Evolutionary conservation across 768 basidiomycete species (phyloP), one percentile per base, ranked within the genome.

Genomic region (Stropharia rugosoannulata): DNA sequence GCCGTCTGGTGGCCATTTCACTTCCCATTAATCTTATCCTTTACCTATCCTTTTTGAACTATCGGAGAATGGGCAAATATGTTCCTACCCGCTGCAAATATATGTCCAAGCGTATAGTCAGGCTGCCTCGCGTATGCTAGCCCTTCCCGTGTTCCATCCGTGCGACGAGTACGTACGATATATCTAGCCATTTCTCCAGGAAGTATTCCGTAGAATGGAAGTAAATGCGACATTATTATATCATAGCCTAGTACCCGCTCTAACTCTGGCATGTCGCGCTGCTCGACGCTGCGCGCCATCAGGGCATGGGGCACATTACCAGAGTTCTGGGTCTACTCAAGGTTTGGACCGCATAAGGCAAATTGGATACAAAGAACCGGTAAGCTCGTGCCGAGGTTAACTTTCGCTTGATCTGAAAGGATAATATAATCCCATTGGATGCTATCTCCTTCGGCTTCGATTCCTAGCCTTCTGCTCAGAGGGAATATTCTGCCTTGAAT

Each of bases 251-350:
- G 35, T 38, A 18, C 36, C 38, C 37, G 19, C 37, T 43, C 37
- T 53, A 27, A n/a, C 39, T 39, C 29, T 56, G 36, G 25, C 10
- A 47, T 49, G 39, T 18, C 43, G 35, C 13, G 19, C 27, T 32
- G n/a, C 9, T 44, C 25, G 41, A 46, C 40, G 41, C 11, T 32
- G 12, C 40, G n/a, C 45, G 22, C 22, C 11, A 29, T 35, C 43
- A 50, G 55, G 55, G 48, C 40, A 22, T 16, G 32, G 55, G 38
- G 50, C 44, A 47, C 42, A 11, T 40, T 58, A 54, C 57, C 57
- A 39, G 32, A 36, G n/a, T 37, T 36, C 49, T 48, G 56, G 56
- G 44, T 57, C 19, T 16, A 32, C 25, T 32, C 29, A 9, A 35
- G 47, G 29, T n/a, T 37, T 54, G 16, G 19, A 15, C 22, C 38